Percentiles rank a stretch among this genome's conserved stretches.
These are phyloP conservation scores for Jasminum sambac DNA, from an alignment of 257 asterid species.

Conservation along the genomic window DNA sequence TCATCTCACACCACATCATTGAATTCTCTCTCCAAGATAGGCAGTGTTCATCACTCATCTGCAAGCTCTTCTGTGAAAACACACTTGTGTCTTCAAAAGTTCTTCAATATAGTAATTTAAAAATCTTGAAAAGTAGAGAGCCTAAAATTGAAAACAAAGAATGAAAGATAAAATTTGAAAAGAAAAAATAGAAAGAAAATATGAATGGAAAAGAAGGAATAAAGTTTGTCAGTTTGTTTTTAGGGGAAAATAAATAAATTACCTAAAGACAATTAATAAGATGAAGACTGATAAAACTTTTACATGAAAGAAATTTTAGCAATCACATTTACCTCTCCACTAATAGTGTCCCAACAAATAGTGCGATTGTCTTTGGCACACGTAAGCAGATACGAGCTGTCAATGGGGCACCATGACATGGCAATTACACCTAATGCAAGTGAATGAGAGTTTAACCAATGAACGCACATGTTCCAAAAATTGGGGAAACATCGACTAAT, in stretches of 20 bases:
- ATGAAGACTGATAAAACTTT: slow-evolving; percentile 10
- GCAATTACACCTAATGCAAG: slow-evolving; percentile 82
- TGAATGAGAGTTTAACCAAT: neutral
- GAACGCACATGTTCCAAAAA: neutral
- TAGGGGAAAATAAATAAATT: too few relatives aligned
- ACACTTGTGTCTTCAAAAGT: too few relatives aligned
- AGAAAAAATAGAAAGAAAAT: neutral
- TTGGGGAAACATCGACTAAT: neutral
- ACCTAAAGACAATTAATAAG: neutral
- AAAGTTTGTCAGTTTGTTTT: slow-evolving; percentile 1
- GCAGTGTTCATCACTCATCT: too few relatives aligned
- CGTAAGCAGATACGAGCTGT: slow-evolving; percentile 91
- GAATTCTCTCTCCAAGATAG: too few relatives aligned
- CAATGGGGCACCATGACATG: slow-evolving; percentile 98
- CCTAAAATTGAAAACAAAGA: neutral
- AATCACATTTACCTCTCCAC: slow-evolving; percentile 72
- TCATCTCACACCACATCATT: too few relatives aligned
- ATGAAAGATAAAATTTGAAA: too few relatives aligned
- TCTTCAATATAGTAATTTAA: too few relatives aligned
- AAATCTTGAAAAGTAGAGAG: too few relatives aligned
- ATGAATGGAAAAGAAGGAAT: slow-evolving; percentile 3
- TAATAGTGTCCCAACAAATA: slow-evolving; percentile 89
- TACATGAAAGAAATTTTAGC: slow-evolving; percentile 8
- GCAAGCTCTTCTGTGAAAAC: too few relatives aligned
- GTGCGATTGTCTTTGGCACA: slow-evolving; percentile 98